Evolutionary conservation across 345 rosid genomes (phyloP).

Genomic region (Excoecaria agallocha): DNA sequence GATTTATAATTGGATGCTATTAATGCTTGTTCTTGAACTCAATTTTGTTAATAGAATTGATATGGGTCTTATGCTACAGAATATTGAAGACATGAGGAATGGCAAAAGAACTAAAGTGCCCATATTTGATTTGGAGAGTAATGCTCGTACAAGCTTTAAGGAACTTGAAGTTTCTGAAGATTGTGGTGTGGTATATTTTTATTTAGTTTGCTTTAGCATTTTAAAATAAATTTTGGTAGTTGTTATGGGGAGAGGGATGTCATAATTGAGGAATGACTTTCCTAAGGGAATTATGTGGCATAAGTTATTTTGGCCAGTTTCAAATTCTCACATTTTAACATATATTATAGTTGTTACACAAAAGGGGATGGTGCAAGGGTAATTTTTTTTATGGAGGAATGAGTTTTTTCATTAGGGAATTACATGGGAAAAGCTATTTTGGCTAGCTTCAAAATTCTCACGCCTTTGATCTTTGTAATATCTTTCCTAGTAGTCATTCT

Average conservation of each 20-base stretch:
- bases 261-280: too few relatives aligned
- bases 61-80: slow-evolving; percentile 45
- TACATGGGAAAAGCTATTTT: too few relatives aligned
- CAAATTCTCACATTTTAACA: too few relatives aligned
- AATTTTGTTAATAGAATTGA: neutral
- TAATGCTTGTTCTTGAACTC: neutral
- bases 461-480: too few relatives aligned
- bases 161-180: slow-evolving; percentile 94
- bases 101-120: slow-evolving; percentile 78
- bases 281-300: too few relatives aligned
- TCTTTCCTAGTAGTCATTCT: neutral
- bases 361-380: too few relatives aligned
- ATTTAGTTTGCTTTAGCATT: neutral
- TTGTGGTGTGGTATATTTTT: slow-evolving; percentile 81
- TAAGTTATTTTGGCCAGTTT: too few relatives aligned
- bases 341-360: too few relatives aligned
- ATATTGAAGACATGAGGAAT: slow-evolving; percentile 64
- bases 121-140: slow-evolving; percentile 82
- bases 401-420: neutral
- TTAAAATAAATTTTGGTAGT: too few relatives aligned
- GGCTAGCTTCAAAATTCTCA: too few relatives aligned
- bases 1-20: neutral
- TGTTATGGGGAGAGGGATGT: neutral
- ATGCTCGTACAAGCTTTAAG: slow-evolving; percentile 81
- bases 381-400: neutral